These are phyloP conservation scores for Didymella segeticola DNA, from an alignment of 2,329 filamentous ascomycete species.

Conservation along the genomic window DNA sequence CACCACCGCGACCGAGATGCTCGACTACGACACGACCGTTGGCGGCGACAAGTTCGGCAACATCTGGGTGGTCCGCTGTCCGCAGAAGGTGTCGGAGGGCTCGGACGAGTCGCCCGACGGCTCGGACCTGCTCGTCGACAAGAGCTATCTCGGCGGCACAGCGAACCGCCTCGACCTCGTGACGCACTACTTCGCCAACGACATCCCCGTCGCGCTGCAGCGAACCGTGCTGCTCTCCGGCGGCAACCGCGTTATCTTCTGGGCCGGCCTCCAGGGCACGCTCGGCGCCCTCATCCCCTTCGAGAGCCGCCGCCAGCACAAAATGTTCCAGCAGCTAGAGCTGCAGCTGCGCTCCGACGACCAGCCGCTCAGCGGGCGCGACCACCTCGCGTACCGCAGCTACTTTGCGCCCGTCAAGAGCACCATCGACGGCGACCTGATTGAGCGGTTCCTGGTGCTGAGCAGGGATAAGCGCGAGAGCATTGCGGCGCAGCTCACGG, in stretches of 20 bases:
- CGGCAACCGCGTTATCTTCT: constrained; percentile 88
- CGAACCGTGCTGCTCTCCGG: constrained; percentile 91
- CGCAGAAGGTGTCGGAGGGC: constrained; percentile 83
- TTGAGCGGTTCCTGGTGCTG: constrained; percentile 86
- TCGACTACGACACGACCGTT: constrained; percentile 95
- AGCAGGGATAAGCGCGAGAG: constrained; percentile 90
- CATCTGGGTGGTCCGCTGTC: constrained; percentile 88
- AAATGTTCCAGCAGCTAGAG: constrained; percentile 96
- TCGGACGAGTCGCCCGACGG: constrained; percentile 92
- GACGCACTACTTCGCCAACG: constrained; percentile 88
- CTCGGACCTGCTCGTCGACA: constrained; percentile 87
- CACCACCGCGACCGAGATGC: constrained; percentile 90
- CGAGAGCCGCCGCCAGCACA: constrained; percentile 86
- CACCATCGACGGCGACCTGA: constrained; percentile 94
- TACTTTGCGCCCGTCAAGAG: constrained; percentile 98
- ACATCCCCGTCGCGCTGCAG: constrained; percentile 88
- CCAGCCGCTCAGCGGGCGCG: constrained; percentile 84
- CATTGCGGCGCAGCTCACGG: constrained; percentile 91
- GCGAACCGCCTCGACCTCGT: constrained; percentile 84
- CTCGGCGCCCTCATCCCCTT: constrained; percentile 94
- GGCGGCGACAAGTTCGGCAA: constrained; percentile 99
- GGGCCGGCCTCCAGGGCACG: constrained; percentile 93
- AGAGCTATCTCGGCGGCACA: constrained; percentile 87
- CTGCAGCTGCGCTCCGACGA: constrained; percentile 80
- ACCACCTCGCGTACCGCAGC: constrained; percentile 93